These are phyloP conservation scores for Aschersonia sp. DNA, from an alignment of 2,329 filamentous ascomycete species.

Conservation along the genomic window DNA sequence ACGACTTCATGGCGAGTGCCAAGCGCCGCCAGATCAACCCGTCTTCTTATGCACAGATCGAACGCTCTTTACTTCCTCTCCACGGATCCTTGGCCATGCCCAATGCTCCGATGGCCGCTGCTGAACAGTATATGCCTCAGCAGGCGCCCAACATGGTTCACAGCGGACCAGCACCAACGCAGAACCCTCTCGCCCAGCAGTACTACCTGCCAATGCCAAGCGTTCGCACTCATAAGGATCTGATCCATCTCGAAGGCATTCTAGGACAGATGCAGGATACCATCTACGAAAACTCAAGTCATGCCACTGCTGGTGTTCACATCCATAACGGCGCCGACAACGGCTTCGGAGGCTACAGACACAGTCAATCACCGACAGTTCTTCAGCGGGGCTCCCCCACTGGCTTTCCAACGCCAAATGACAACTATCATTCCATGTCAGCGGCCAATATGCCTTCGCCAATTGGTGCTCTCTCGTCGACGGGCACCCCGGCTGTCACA, in stretches of 20 bases:
- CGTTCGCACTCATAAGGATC: conserved; percentile 81
- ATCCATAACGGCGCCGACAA: conserved; percentile 62
- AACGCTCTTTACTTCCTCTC: conserved; percentile 72
- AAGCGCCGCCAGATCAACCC: conserved; percentile 89
- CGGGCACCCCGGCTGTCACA: conserved; percentile 62
- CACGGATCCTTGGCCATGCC: conserved; percentile 54
- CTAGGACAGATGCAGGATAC: conserved; percentile 93
- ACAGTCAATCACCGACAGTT: conserved; percentile 37
- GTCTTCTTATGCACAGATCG: conserved; percentile 78
- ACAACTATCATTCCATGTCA: conserved; percentile 27
- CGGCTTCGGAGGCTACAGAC: conserved; percentile 40
- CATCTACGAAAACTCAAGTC: conserved; percentile 83
- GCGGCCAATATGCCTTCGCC: conserved; percentile 48
- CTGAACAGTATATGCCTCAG: conserved; percentile 40
- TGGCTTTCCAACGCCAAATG: conserved; percentile 18
- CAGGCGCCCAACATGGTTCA: conserved; percentile 29
- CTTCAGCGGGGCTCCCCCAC: conserved; percentile 20
- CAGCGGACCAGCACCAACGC: conserved; percentile 43
- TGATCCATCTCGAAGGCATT: conserved; percentile 87
- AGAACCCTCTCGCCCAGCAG: conserved; percentile 51
- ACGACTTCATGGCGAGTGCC: conserved; percentile 86
- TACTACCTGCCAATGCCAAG: conserved; percentile 78
- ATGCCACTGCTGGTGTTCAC: conserved; percentile 67
- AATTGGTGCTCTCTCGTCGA: conserved; percentile 41
- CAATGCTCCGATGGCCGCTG: conserved; percentile 27